These are phyloP conservation scores for Hypoxylon sp. DNA, from an alignment of 2,329 filamentous ascomycete species.

Conservation along the genomic window DNA sequence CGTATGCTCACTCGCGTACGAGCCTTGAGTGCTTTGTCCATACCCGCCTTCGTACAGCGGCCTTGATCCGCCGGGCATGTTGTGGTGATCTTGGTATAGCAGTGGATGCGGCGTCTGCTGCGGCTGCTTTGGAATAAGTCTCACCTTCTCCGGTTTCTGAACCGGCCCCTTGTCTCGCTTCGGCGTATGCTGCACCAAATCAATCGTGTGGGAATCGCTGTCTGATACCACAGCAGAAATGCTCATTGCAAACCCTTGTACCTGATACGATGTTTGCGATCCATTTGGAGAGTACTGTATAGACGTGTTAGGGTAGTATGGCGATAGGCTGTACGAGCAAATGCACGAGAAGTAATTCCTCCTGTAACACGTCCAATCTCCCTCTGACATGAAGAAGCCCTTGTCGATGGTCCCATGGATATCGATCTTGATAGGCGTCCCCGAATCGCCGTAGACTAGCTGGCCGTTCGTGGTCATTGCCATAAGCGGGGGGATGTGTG, in stretches of 20 bases:
- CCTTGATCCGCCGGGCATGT: conserved; percentile 54
- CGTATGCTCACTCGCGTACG: conserved; percentile 68
- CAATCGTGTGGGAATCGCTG: conserved; percentile 80
- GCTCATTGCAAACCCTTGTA: conserved; percentile 84
- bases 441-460: conserved; percentile 71
- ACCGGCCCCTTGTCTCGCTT: conserved; percentile 92
- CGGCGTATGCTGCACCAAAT: conserved; percentile 90
- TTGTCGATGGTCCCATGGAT: conserved; percentile 89
- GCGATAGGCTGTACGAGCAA: conserved; percentile 81
- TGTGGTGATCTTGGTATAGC: conserved; percentile 61
- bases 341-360: conserved; percentile 92
- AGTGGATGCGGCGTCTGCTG: conserved; percentile 63
- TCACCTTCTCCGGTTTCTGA: conserved; percentile 77
- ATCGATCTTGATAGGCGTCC: conserved; percentile 73
- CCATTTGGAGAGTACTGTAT: conserved; percentile 67
- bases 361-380: conserved; percentile 92
- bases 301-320: conserved; percentile 63
- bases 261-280: conserved; percentile 71
- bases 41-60: conserved; percentile 60
- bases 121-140: conserved; percentile 76
- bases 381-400: conserved; percentile 85
- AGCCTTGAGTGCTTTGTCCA: conserved; percentile 55
- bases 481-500: conserved; percentile 67
- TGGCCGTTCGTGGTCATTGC: conserved; percentile 68
- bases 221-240: conserved; percentile 88